Conservation (phyloP, 2,329 filamentous ascomycete genomes). For the Pyricularia sp. region DNA sequence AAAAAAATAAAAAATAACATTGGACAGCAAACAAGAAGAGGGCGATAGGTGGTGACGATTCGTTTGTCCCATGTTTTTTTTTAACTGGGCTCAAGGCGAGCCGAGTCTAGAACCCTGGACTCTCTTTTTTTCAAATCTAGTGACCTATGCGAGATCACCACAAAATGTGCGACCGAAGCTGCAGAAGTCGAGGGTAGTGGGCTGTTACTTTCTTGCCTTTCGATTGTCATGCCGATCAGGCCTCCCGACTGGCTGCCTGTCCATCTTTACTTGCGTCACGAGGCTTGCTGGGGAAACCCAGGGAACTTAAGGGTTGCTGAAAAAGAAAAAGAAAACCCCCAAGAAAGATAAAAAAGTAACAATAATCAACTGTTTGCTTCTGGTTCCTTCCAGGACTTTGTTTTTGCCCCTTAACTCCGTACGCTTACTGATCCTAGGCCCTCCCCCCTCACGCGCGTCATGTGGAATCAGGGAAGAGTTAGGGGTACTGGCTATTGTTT, state of each 20-base stretch:
- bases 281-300: no score
- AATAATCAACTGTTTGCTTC: not conserved
- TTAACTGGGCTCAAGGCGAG: not conserved
- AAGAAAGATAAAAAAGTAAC: not conserved
- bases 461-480: not conserved
- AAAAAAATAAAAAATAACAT: not conserved
- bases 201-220: not conserved
- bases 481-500: not conserved
- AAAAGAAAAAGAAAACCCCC: not conserved
- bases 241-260: not conserved
- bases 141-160: not conserved
- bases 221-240: not conserved
- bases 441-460: not conserved
- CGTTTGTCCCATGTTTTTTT: not conserved
- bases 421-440: not conserved
- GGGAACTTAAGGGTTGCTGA: no score
- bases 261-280: not conserved
- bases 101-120: not conserved
- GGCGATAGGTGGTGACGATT: not conserved
- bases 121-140: not conserved
- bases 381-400: not conserved
- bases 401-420: not conserved
- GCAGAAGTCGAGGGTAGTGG: not conserved
- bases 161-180: not conserved
- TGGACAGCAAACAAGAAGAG: not conserved